These are phyloP conservation scores for Solanum rostratum DNA, from an alignment of 257 asterid species.

Conservation along the genomic window DNA sequence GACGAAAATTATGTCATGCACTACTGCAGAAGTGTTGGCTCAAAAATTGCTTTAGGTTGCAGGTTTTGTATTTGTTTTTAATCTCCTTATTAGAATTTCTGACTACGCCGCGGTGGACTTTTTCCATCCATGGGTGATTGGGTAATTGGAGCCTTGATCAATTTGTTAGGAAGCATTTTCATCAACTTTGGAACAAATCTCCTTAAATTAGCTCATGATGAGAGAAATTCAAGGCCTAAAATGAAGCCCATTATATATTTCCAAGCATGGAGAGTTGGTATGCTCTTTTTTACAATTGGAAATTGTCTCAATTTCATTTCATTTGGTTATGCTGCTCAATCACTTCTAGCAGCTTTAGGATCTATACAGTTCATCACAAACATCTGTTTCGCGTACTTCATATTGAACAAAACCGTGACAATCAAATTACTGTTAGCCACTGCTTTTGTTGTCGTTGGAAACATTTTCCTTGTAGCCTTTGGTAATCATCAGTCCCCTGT, in stretches of 20 bases:
- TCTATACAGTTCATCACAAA: constrained; percentile 90
- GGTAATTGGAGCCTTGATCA: constrained; percentile 83
- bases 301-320: constrained; percentile 92
- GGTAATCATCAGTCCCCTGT: constrained; percentile 99
- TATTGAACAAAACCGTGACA: constrained; percentile 65
- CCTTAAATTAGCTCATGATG: constrained; percentile 80
- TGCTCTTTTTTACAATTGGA: constrained; percentile 65
- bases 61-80: background rate
- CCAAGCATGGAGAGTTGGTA: constrained; percentile 93
- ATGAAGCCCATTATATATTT: constrained; percentile 71
- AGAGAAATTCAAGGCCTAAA: constrained; percentile 52
- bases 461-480: constrained; percentile 92
- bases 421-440: constrained; percentile 75
- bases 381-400: constrained; percentile 73
- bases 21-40: background rate
- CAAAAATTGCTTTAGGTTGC: background rate
- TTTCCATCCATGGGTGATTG: constrained; percentile 62
- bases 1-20: background rate
- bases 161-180: constrained; percentile 74
- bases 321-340: constrained; percentile 98
- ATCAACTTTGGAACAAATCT: constrained; percentile 94
- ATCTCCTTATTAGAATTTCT: background rate
- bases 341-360: constrained; percentile 96
- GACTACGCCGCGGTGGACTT: background rate
- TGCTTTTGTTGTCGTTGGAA: constrained; percentile 85